phyloP scores from a whole-genome alignment of 257 asterid species.

The Rubia yunnanensis region DNA sequence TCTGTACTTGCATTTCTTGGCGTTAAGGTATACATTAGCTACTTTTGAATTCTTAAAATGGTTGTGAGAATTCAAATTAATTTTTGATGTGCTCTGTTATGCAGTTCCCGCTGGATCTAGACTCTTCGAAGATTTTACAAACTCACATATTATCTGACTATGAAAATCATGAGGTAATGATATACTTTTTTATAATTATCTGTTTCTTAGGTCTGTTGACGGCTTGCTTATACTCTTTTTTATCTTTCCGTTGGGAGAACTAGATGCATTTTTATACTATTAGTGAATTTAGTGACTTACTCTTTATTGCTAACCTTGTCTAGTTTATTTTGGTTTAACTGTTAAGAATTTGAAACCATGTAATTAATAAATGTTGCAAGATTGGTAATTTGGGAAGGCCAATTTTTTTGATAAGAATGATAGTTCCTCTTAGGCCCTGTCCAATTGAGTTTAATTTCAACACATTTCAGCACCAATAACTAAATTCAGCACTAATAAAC shows the following conservation, averaged over 20 bases:
- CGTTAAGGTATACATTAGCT: slow-evolving; percentile 52
- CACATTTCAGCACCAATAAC: too few species aligned
- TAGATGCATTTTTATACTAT: neutral
- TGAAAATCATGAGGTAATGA: slow-evolving; percentile 74
- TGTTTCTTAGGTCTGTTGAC: slow-evolving; percentile 9
- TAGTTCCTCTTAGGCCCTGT: too few species aligned
- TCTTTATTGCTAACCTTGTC: neutral
- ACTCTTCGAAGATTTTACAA: slow-evolving; percentile 78
- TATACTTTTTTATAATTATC: neutral
- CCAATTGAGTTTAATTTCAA: too few species aligned
- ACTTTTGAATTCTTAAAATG: neutral
- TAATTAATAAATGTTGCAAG: too few species aligned
- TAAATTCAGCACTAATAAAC: too few species aligned
- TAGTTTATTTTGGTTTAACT: neutral
- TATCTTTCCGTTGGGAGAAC: neutral
- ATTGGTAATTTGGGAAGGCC: too few species aligned
- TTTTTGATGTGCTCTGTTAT: slow-evolving; percentile 16
- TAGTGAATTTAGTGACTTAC: neutral
- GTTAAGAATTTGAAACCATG: too few species aligned
- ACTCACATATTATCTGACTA: slow-evolving; percentile 72
- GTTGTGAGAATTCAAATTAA: neutral
- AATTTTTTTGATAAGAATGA: too few species aligned
- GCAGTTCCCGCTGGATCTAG: slow-evolving; percentile 87
- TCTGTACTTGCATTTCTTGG: slow-evolving; percentile 83
- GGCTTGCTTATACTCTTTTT: neutral